These are phyloP conservation scores for Penicillium nucicola DNA, from an alignment of 495 filamentous ascomycete species.

Conservation along the genomic window DNA sequence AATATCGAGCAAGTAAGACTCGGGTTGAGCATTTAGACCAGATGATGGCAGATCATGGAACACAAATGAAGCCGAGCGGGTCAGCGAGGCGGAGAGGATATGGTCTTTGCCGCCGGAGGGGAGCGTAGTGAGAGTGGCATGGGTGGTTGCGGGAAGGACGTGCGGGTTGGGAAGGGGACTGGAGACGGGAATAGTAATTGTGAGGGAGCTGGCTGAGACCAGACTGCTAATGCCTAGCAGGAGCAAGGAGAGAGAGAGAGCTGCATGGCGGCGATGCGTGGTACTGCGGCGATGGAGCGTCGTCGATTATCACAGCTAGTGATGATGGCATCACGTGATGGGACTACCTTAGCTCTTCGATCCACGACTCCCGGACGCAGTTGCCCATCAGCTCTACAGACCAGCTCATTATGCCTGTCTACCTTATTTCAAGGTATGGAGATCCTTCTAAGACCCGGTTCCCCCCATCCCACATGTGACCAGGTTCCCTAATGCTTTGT, in stretches of 20 bases:
- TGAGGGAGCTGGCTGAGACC: slow-evolving; percentile 20
- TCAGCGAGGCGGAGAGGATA: slow-evolving; percentile 58
- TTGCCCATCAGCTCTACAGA: neutral
- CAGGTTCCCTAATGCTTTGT: neutral
- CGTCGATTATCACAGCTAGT: neutral
- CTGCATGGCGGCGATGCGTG: neutral
- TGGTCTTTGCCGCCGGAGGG: slow-evolving; percentile 50
- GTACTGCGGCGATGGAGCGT: neutral
- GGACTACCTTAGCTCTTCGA: neutral
- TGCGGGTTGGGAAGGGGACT: slow-evolving; percentile 38
- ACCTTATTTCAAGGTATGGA: slow-evolving; percentile 43
- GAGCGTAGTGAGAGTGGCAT: slow-evolving; percentile 73
- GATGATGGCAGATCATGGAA: slow-evolving; percentile 55
- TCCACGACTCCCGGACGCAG: neutral
- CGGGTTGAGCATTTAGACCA: slow-evolving; percentile 19
- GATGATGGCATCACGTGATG: neutral
- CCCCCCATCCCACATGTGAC: neutral
- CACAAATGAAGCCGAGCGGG: slow-evolving; percentile 62
- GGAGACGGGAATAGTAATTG: slow-evolving; percentile 48
- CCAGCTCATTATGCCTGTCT: slow-evolving; percentile 28
- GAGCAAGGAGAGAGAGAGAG: slow-evolving; percentile 2
- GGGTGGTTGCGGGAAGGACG: slow-evolving; percentile 40
- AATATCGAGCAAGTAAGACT: slow-evolving; percentile 80
- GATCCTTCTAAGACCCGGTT: no score
- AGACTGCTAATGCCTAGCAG: neutral